phyloP scores from a whole-genome alignment of 2,329 filamentous ascomycete species.

The Trichoderma cornu-damae region DNA sequence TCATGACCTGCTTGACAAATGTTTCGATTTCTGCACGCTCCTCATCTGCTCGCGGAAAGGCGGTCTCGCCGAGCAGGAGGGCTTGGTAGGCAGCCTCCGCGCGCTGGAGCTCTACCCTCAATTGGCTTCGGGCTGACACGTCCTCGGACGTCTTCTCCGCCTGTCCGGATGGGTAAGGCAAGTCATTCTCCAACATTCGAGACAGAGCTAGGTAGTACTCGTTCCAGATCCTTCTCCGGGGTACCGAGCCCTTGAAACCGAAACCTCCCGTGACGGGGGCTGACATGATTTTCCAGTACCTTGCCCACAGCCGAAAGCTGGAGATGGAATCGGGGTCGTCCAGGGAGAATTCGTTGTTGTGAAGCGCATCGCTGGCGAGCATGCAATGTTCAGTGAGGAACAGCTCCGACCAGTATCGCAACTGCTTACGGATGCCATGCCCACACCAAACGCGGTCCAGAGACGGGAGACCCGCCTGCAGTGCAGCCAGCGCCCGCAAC shows the following conservation, averaged over 20 bases:
- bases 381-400: slow-evolving; percentile 71
- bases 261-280: slow-evolving; percentile 48
- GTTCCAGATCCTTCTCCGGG: slow-evolving; percentile 69
- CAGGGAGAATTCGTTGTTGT: slow-evolving; percentile 46
- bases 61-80: slow-evolving; percentile 69
- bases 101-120: slow-evolving; percentile 71
- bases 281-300: slow-evolving; percentile 57
- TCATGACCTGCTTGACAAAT: slow-evolving; percentile 73
- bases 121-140: slow-evolving; percentile 54
- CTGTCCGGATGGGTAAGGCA: slow-evolving; percentile 54
- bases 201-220: slow-evolving; percentile 80
- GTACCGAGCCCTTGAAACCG: slow-evolving; percentile 54
- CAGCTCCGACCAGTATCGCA: slow-evolving; percentile 73
- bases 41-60: slow-evolving; percentile 80
- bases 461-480: slow-evolving; percentile 60
- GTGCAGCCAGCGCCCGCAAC: slow-evolving; percentile 59
- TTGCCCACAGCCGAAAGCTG: slow-evolving; percentile 62
- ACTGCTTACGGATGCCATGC: slow-evolving; percentile 56
- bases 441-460: slow-evolving; percentile 50
- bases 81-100: slow-evolving; percentile 77
- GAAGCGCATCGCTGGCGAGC: slow-evolving; percentile 57
- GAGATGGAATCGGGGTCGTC: slow-evolving; percentile 50
- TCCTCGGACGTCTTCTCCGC: slow-evolving; percentile 40
- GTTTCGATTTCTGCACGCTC: slow-evolving; percentile 72
- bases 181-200: slow-evolving; percentile 61